A percentile compares a stretch with the other conserved stretches of the same genome.
Evolutionary conservation across 23 red algal species (phyloP).

Genomic region (Gracilaria gracilis): DNA sequence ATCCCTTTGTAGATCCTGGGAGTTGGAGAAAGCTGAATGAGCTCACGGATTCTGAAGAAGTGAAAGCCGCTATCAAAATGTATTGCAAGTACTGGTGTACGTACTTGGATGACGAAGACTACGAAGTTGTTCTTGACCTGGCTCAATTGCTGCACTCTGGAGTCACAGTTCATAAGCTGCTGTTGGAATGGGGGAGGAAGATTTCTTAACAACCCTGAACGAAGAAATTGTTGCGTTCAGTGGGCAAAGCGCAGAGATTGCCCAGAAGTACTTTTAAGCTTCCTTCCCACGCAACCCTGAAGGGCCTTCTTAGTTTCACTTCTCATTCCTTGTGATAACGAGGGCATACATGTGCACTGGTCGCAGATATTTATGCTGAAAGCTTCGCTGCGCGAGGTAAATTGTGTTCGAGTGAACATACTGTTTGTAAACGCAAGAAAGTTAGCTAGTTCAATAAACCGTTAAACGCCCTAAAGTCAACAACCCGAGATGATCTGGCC

Average conservation of each 20-base stretch:
- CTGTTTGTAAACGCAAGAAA: no score
- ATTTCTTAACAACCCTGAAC: not conserved
- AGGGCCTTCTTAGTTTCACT: not conserved
- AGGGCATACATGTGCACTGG: no score
- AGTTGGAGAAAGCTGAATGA: conserved; percentile 11
- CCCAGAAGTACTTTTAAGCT: not conserved
- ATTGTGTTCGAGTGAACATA: no score
- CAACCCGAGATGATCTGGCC: no score
- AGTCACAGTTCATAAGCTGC: not conserved
- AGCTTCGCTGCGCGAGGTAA: no score
- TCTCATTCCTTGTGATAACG: not conserved
- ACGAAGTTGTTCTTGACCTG: not conserved
- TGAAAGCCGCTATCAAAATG: not conserved
- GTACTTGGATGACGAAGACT: not conserved
- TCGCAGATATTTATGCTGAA: no score
- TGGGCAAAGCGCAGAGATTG: not conserved
- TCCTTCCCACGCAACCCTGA: not conserved
- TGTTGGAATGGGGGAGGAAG: not conserved
- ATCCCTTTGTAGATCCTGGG: not conserved
- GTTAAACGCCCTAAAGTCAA: no score
- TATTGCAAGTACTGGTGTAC: conserved; percentile 18
- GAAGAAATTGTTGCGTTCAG: not conserved
- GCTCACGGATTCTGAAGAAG: not conserved
- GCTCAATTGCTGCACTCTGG: not conserved
- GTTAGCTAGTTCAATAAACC: no score